phyloP scores from a whole-genome alignment of 1,284 basidiomycete genomes.

The Leccinum proximum region DNA sequence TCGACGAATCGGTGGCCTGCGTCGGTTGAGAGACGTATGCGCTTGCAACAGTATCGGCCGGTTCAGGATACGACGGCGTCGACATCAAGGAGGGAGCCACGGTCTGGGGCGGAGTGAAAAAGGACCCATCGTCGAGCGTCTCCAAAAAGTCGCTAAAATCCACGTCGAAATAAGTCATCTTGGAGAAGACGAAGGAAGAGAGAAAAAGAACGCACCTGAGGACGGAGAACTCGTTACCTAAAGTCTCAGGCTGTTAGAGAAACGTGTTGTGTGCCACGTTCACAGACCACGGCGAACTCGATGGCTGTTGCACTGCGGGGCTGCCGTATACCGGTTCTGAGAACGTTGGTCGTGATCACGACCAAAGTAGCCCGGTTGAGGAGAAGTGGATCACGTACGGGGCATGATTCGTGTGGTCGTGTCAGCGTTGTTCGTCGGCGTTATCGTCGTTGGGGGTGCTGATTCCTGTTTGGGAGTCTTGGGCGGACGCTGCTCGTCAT shows the following conservation, averaged over 20 bases:
- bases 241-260: conserved; percentile 64
- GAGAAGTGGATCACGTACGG: conserved; percentile 9
- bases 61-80: conserved; percentile 28
- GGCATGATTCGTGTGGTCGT: conserved; percentile 16
- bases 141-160: no score
- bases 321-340: conserved; percentile 34
- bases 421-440: conserved; percentile 30
- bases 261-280: conserved; percentile 45
- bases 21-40: conserved; percentile 17
- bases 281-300: conserved; percentile 50
- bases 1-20: conserved; percentile 18
- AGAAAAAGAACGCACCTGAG: conserved; percentile 56
- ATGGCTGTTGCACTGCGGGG: conserved; percentile 29
- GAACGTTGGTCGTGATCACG: conserved; percentile 3
- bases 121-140: no score
- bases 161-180: neutral
- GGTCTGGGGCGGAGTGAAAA: no score
- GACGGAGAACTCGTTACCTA: conserved; percentile 80
- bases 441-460: conserved; percentile 8
- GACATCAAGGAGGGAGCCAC: no score
- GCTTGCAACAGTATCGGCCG: conserved; percentile 10
- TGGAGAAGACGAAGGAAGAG: conserved; percentile 14
- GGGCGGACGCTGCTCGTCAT: conserved; percentile 73
- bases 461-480: conserved; percentile 39
- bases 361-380: conserved; percentile 10